Base-by-base conservation (phyloP, 805 yeast species). In the Yueomyces sp. region DNA sequence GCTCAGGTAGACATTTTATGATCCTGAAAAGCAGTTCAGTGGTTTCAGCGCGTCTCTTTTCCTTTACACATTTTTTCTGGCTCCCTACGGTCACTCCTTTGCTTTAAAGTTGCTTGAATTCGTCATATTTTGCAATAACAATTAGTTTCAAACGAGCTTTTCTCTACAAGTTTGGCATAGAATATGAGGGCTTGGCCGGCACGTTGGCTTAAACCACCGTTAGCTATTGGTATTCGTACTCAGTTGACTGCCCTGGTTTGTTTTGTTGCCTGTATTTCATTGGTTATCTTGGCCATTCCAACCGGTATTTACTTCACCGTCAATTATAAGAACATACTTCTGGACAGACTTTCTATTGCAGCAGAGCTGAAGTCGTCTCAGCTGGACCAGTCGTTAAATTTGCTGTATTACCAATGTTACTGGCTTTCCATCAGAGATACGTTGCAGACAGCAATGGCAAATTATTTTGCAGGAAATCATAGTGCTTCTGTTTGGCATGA, bases 311-410 rank as follows among this genome's bases (percentile, higher is more conserved):
- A 84, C 59, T 85, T 82, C 59, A 74, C 85, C 3, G 60, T 67
- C 26, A 81, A 76, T 48, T 75, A 80, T 46, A 72, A 77, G 31
- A 62, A 71, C 40, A 61, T 83, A 39, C 69, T 94, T 52, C 76
- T 79, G 1, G 87, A 84, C 48, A 72, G 87, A 45, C 65, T 87
- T 28, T 75, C 74, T 52, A 85, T 85, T 39, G 83, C 86, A 26
- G 83, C 95, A 2, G 83, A 83, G 58, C 66, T 87, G 44, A 86
- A 85, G 59, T 77, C 90, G 0, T 74, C 88, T 0, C 95, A 87
- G 59, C 67, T 86, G 26, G 72, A 71, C 44, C 95, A 85, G 61
- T 73, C 76, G 37, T 64, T 84, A 45, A 73, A 73, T 46, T 72
- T 69, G 47, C 65, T 76, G 29, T 80, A 77, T 57, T 83, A 79